Percentiles rank a stretch among this genome's conserved stretches.
These are phyloP conservation scores for Sechiopsis laciniata DNA, from an alignment of 306 rosid species.

Conservation along the genomic window DNA sequence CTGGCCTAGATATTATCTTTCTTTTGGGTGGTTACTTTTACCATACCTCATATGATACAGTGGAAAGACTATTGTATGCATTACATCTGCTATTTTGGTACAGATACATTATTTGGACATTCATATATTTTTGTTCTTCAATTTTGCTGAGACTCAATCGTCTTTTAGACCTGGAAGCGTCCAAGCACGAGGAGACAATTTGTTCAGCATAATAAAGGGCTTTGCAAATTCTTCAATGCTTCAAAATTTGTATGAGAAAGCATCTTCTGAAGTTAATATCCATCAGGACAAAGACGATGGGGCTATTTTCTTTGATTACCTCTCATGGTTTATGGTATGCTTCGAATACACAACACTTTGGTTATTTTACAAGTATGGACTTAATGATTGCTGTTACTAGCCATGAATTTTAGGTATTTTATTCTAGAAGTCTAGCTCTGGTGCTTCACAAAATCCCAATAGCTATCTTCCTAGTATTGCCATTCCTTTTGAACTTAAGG, in stretches of 20 bases:
- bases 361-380: conserved; percentile 24
- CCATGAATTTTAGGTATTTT: conserved; percentile 56
- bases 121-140: conserved; percentile 25
- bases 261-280: conserved; percentile 35
- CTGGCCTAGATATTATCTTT: conserved; percentile 97
- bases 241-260: conserved; percentile 44
- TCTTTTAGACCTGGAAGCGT: conserved; percentile 87
- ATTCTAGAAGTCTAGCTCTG: conserved; percentile 68
- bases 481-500: conserved; percentile 35
- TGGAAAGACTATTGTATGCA: conserved; percentile 85
- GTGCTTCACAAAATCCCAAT: conserved; percentile 77
- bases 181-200: conserved; percentile 98
- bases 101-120: conserved; percentile 34
- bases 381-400: conserved; percentile 16
- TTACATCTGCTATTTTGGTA: conserved; percentile 50
- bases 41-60: conserved; percentile 92
- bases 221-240: conserved; percentile 72
- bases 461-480: conserved; percentile 49
- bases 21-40: conserved; percentile 95
- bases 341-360: conserved; percentile 25
- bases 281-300: conserved; percentile 42
- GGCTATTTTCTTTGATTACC: conserved; percentile 88
- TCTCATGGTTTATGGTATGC: conserved; percentile 88
- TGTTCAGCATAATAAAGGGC: conserved; percentile 73
- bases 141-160: conserved; percentile 42